A percentile compares a stretch with the other conserved stretches of the same genome.
Conservation (phyloP, 75 land plant genomes). For the Gnetum montanum region DNA sequence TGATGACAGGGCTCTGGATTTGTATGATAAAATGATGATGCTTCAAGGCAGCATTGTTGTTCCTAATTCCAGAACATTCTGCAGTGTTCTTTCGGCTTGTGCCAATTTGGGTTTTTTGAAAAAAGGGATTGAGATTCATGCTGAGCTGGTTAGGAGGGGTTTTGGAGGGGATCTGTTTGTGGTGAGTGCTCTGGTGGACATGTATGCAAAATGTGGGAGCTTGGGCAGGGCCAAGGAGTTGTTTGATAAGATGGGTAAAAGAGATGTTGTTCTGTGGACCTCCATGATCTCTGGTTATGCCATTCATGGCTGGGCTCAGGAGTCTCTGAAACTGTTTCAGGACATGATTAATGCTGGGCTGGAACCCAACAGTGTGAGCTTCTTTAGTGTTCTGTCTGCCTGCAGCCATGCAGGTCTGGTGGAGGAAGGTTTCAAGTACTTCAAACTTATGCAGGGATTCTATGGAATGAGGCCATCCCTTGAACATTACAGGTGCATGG, state of each 20-base stretch:
- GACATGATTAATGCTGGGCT: conserved; percentile 3
- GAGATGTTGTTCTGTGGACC: conserved; percentile 7
- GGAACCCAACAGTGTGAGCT: background rate
- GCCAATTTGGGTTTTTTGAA: background rate
- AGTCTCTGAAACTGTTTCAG: background rate
- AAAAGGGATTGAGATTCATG: background rate
- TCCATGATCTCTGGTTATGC: conserved; percentile 9
- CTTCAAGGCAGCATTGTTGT: background rate
- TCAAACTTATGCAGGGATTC: background rate
- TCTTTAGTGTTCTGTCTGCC: background rate
- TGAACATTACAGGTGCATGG: conserved; percentile 3
- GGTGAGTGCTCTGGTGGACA: conserved; percentile 4
- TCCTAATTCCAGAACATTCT: background rate
- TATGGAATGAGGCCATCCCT: background rate
- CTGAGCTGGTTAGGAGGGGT: background rate
- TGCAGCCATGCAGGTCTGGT: conserved; percentile 7
- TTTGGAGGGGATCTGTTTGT: background rate
- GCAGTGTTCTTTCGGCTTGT: background rate
- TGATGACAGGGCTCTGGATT: background rate
- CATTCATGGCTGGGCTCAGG: background rate
- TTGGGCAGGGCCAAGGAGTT: background rate
- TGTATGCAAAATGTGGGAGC: conserved; percentile 15
- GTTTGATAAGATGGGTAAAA: conserved; percentile 9
- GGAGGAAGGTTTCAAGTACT: background rate
- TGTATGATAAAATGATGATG: background rate